Evolutionary conservation across 352 stramenopile genomes (phyloP), one percentile per base, ranked within the genome.

Genomic region (Plasmopara viticola): DNA sequence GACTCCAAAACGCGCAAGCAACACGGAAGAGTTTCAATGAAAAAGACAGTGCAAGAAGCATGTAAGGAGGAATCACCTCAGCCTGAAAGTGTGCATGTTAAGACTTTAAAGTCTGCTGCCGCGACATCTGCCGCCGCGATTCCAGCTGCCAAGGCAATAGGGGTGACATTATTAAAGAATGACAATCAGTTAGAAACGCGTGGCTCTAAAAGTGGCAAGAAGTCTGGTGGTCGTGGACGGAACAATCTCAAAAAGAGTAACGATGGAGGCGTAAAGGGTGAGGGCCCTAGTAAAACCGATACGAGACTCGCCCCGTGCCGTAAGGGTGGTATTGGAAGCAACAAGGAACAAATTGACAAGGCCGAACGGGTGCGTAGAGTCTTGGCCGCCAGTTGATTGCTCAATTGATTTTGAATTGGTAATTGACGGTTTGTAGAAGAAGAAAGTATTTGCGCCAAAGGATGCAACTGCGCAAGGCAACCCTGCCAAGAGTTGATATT

Each of bases 401-500:
- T 4, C 57, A n/a, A 14, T n/a, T 44, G 9, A 45, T 43, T 6
- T 18, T 59, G 3, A 33, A 58, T 44, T 28, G n/a, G 37, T 47
- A 17, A n/a, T 48, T 31, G 9, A 20, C 35, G 43, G 9, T 45
- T 9, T 40, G n/a, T 17, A 84, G 77, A 84, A 85, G 56, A 83
- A 76, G 56, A 84, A 83, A 46, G 65, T 79, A 15, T 87, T 86
- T 59, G 70, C 66, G 10, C 74, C 74, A 10, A 87, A 87, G 52
- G 74, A 71, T 45, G 41, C 67, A 45, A 76, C 61, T 51, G 54
- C 55, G 38, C 62, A 73, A 55, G 62, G 59, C 30, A 66, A 55
- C 7, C 48, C 55, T 61, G 50, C 62, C 44, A 70, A 73, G 44
- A 68, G 60, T 57, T 73, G 64, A 73, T 62, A 29, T 18, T 31